These are phyloP conservation scores for Xylaria arbuscula DNA, from an alignment of 2,329 filamentous ascomycete species.

Conservation along the genomic window DNA sequence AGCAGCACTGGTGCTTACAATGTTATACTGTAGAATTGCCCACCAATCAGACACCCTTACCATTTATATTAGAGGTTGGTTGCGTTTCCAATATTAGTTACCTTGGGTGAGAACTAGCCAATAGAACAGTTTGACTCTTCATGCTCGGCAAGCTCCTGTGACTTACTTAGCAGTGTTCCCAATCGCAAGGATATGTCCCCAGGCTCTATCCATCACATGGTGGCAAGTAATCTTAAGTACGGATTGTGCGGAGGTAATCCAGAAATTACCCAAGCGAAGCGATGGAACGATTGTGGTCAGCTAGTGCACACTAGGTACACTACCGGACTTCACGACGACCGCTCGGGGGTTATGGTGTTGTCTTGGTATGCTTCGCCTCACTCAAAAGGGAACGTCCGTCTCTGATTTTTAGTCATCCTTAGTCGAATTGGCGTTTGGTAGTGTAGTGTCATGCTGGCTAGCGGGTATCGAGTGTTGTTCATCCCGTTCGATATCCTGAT, in stretches of 20 bases:
- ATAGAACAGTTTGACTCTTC: background rate
- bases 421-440: background rate
- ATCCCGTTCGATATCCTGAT: slow-evolving; percentile 16
- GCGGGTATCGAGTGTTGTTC: background rate
- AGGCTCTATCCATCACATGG: background rate
- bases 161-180: background rate
- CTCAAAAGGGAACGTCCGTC: background rate
- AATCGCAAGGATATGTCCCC: slow-evolving; percentile 16
- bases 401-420: slow-evolving; percentile 31
- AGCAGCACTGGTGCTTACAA: background rate
- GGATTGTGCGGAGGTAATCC: no score
- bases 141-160: slow-evolving; percentile 8
- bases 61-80: background rate
- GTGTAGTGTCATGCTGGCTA: background rate
- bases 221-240: background rate
- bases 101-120: background rate
- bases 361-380: slow-evolving; percentile 12
- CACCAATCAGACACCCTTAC: background rate
- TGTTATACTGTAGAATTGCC: background rate
- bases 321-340: background rate
- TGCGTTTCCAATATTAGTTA: background rate
- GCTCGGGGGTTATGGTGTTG: background rate
- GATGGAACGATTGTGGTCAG: slow-evolving; percentile 1
- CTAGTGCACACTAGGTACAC: background rate
- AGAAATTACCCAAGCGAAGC: no score